Conservation (phyloP, 1,284 basidiomycete species). For the Heterobasidion irregulare region DNA sequence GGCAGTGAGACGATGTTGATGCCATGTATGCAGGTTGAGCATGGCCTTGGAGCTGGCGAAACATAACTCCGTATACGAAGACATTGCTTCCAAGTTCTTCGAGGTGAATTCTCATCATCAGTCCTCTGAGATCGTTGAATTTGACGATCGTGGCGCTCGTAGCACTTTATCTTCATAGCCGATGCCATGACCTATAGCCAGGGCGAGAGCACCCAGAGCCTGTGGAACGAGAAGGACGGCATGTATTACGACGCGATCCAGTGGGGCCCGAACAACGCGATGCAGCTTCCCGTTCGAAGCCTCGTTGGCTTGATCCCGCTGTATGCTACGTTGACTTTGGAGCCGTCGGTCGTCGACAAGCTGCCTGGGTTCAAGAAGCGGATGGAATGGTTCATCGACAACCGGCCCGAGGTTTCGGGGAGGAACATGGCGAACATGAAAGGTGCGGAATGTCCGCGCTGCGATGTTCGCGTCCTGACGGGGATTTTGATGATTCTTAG, state of each 20-base stretch:
- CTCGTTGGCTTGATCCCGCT: constrained; percentile 94
- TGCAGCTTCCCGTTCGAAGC: constrained; percentile 88
- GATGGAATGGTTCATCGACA: constrained; percentile 97
- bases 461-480: neutral
- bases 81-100: constrained; percentile 99
- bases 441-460: constrained; percentile 33
- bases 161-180: constrained; percentile 95
- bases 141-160: constrained; percentile 4
- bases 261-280: constrained; percentile 77
- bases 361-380: constrained; percentile 98
- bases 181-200: constrained; percentile 94
- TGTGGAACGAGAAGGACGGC: constrained; percentile 96
- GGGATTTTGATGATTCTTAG: constrained; percentile 25
- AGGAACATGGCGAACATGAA: constrained; percentile 98
- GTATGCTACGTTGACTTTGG: constrained; percentile 90
- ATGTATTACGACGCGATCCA: constrained; percentile 98
- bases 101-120: constrained; percentile 43
- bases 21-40: constrained; percentile 57
- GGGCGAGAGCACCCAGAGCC: constrained; percentile 68
- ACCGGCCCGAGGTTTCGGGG: constrained; percentile 78
- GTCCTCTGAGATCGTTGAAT: neutral
- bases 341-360: constrained; percentile 81
- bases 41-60: constrained; percentile 97
- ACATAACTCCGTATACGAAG: constrained; percentile 96
- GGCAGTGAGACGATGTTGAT: neutral